phyloP scores from a whole-genome alignment of 2,329 filamentous ascomycete genomes.

The Pseudocercospora macadamiae region DNA sequence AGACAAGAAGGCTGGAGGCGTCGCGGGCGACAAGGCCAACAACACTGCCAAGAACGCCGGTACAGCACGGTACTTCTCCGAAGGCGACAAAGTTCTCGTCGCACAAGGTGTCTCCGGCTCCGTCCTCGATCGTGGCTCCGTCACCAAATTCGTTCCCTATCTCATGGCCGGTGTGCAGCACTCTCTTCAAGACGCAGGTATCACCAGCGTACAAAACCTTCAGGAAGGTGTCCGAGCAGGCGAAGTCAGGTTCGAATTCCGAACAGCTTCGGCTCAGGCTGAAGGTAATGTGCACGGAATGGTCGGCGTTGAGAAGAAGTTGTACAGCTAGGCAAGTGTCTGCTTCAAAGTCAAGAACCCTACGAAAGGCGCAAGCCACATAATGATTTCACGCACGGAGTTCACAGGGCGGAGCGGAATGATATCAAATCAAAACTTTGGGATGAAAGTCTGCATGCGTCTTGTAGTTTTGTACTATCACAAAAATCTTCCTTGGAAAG shows the following conservation, averaged over 20 bases:
- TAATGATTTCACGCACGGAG: no score
- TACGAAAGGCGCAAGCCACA: no score
- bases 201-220: slow-evolving; percentile 76
- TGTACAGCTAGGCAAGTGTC: slow-evolving; percentile 70
- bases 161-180: slow-evolving; percentile 95
- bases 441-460: no score
- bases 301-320: slow-evolving; percentile 99
- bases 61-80: slow-evolving; percentile 97
- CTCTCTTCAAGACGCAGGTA: slow-evolving; percentile 92
- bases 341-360: no score
- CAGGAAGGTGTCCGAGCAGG: slow-evolving; percentile 75
- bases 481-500: no score
- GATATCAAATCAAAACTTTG: no score
- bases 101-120: slow-evolving; percentile 93
- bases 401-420: no score
- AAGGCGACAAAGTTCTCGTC: slow-evolving; percentile 91
- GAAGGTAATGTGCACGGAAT: slow-evolving; percentile 96
- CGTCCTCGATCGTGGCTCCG: slow-evolving; percentile 77
- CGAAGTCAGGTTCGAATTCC: slow-evolving; percentile 85
- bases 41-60: slow-evolving; percentile 98
- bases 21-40: slow-evolving; percentile 68
- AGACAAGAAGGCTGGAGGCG: slow-evolving; percentile 92
- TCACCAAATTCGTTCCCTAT: slow-evolving; percentile 96
- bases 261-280: slow-evolving; percentile 90
- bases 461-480: no score